These are phyloP conservation scores for Linderniella brevidens DNA, from an alignment of 257 asterid species.

Conservation along the genomic window DNA sequence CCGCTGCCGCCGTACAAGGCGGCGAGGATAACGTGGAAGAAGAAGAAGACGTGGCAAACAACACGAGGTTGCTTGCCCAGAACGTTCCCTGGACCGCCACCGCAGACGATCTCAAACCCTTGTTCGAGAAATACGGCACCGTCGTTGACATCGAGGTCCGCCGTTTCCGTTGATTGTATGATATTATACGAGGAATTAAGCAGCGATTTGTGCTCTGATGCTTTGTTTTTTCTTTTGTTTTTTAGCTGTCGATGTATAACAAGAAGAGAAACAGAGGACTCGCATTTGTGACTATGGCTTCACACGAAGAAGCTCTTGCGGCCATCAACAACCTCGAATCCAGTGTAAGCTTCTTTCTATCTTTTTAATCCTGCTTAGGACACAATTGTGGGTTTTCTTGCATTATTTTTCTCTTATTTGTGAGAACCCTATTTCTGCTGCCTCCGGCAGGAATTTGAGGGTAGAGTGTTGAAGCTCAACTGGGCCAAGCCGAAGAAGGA, in stretches of 20 bases:
- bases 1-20: slow-evolving; percentile 2
- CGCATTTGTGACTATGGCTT: slow-evolving; percentile 74
- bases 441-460: slow-evolving; percentile 45
- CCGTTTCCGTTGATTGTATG: slow-evolving; percentile 8
- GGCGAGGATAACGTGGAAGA: slow-evolving; percentile 10
- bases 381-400: too few relatives aligned
- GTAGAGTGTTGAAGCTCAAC: slow-evolving; percentile 55
- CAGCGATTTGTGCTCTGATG: slow-evolving; percentile 5
- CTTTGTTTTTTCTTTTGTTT: slow-evolving; percentile 1
- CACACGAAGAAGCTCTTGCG: slow-evolving; percentile 74
- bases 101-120: slow-evolving; percentile 56
- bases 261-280: slow-evolving; percentile 77
- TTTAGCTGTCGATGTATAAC: slow-evolving; percentile 68
- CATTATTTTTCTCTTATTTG: neutral
- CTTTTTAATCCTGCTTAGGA: too few relatives aligned
- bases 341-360: slow-evolving; percentile 22
- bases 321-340: slow-evolving; percentile 45
- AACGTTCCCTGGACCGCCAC: slow-evolving; percentile 77
- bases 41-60: slow-evolving; percentile 22
- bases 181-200: too few relatives aligned
- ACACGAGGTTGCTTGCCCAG: slow-evolving; percentile 49
- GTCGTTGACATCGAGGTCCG: slow-evolving; percentile 72
- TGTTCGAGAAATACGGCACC: slow-evolving; percentile 47
- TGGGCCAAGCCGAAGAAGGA: slow-evolving; percentile 69
- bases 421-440: neutral